Percentiles rank a stretch among this genome's conserved stretches.
Evolutionary conservation across 345 rosid genomes (phyloP).

Genomic region (Cardamine occulta): DNA sequence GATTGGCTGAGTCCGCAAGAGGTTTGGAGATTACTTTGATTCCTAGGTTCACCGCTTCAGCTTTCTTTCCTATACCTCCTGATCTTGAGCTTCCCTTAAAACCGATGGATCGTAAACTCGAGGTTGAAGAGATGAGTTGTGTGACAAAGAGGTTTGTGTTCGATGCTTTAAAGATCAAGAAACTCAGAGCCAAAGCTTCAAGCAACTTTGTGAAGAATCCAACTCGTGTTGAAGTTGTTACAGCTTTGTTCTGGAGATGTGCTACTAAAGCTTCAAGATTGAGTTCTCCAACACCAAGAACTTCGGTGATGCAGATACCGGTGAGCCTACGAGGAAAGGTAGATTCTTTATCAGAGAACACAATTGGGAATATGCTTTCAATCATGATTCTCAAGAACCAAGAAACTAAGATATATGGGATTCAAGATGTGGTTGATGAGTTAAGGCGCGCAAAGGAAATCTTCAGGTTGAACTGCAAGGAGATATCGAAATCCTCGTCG

Average conservation of each 20-base stretch:
- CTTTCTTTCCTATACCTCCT: constrained; percentile 42
- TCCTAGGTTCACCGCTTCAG: constrained; percentile 47
- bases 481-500: constrained; percentile 1
- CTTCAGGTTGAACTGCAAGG: constrained; percentile 15
- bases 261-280: constrained; percentile 34
- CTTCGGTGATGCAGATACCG: constrained; percentile 26
- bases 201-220: constrained; percentile 41
- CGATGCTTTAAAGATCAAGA: constrained; percentile 44
- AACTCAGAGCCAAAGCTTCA: constrained; percentile 45
- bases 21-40: constrained; percentile 10
- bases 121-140: constrained; percentile 25
- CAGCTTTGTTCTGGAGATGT: constrained; percentile 46
- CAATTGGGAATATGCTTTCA: constrained; percentile 42
- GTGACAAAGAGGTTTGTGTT: constrained; percentile 53
- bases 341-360: constrained; percentile 31
- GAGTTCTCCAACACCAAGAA: constrained; percentile 22
- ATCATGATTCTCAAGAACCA: constrained; percentile 35
- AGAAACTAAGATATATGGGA: constrained; percentile 19
- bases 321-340: constrained; percentile 40
- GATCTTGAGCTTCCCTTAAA: constrained; percentile 21
- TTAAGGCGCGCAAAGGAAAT: constrained; percentile 25
- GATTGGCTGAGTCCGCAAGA: constrained; percentile 46
- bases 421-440: constrained; percentile 37
- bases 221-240: constrained; percentile 44
- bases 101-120: constrained; percentile 13